Percentiles rank a stretch among this genome's conserved stretches.
phyloP scores from a whole-genome alignment of 805 yeast genomes.

The Ogataea kodamae region DNA sequence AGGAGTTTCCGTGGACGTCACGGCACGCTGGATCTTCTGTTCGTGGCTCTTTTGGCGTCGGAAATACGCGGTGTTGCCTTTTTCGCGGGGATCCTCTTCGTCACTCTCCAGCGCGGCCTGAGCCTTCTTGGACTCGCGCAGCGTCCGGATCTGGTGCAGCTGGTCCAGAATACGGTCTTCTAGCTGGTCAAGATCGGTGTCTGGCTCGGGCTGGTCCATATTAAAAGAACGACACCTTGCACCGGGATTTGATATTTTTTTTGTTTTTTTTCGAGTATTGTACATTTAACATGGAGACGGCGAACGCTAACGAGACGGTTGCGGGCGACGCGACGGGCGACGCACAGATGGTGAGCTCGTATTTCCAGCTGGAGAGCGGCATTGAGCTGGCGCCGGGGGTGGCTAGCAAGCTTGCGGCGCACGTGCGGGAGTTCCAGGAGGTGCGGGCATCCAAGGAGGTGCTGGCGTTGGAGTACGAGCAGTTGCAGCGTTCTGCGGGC shows the following conservation, averaged over 20 bases:
- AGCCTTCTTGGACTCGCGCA: constrained; percentile 19
- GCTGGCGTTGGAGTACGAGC: constrained; percentile 40
- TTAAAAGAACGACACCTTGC: constrained; percentile 7
- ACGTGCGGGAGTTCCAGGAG: constrained; percentile 34
- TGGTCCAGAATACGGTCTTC: constrained; percentile 24
- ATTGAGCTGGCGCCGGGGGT: constrained; percentile 25
- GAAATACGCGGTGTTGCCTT: constrained; percentile 19
- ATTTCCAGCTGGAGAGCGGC: constrained; percentile 30
- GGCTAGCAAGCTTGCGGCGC: constrained; percentile 29
- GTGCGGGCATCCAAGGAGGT: constrained; percentile 37
- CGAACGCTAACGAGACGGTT: constrained; percentile 3
- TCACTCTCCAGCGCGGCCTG: constrained; percentile 25
- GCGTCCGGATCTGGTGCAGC: constrained; percentile 19
- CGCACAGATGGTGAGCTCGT: constrained; percentile 31
- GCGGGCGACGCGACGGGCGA: constrained; percentile 1
- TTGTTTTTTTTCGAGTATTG: constrained; percentile 1
- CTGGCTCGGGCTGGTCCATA: constrained; percentile 11
- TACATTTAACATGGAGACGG: constrained; percentile 6
- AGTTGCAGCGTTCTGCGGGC: constrained; percentile 32
- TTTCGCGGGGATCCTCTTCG: constrained; percentile 28
- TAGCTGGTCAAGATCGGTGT: constrained; percentile 19
- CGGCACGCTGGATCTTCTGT: constrained; percentile 9
- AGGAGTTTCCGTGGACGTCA: neutral
- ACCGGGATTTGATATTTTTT: constrained; percentile 8
- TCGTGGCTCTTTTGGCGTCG: constrained; percentile 4